Evolutionary conservation across 345 rosid species (phyloP).

Genomic region (Brassica rapa): DNA sequence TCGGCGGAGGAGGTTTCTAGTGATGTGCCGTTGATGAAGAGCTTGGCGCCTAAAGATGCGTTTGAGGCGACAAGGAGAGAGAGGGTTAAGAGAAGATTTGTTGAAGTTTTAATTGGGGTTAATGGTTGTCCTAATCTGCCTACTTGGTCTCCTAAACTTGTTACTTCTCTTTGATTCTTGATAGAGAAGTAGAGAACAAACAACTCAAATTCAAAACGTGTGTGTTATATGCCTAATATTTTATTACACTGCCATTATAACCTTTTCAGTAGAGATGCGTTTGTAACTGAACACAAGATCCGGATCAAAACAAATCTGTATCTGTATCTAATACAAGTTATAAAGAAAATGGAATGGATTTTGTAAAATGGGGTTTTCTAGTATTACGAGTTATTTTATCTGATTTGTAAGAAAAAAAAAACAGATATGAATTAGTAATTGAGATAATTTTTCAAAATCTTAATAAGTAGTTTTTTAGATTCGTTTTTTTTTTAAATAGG

Average conservation of each 20-base stretch:
- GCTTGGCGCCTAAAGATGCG: conserved; percentile 37
- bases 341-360: no score
- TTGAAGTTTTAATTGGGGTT: conserved; percentile 50
- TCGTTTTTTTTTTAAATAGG: no score
- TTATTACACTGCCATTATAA: conserved; percentile 12
- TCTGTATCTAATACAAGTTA: no score
- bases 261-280: background rate
- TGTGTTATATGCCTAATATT: conserved; percentile 29
- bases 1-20: conserved; percentile 50
- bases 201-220: background rate
- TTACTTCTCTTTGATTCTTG: conserved; percentile 30
- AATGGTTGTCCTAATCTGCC: conserved; percentile 56
- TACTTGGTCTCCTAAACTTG: conserved; percentile 55
- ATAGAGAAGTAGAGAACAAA: background rate
- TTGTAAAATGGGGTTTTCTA: no score
- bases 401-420: no score
- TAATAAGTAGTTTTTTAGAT: no score
- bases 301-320: no score
- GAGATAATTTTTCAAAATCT: no score
- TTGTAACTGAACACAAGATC: no score
- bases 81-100: conserved; percentile 52
- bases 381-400: no score
- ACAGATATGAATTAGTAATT: no score
- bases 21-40: conserved; percentile 40
- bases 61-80: conserved; percentile 50